phyloP scores from a whole-genome alignment of 768 basidiomycete species.

The Pholiota molesta region DNA sequence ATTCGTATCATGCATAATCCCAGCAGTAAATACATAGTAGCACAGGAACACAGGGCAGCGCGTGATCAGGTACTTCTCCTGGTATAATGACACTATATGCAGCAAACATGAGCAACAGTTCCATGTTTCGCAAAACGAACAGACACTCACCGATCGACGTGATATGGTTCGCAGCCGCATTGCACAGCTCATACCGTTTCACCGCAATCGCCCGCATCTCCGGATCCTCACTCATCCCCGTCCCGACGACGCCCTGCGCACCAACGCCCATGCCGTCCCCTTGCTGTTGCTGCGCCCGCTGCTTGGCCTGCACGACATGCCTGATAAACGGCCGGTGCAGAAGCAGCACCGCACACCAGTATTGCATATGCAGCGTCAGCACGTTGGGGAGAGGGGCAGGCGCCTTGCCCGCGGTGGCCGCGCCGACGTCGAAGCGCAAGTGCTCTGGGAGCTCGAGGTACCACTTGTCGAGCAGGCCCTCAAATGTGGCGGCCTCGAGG shows the following conservation, averaged over 20 bases:
- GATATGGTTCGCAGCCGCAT: slow-evolving; percentile 78
- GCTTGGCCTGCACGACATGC: slow-evolving; percentile 1
- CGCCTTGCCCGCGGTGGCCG: slow-evolving; percentile 14
- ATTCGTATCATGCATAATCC: slow-evolving; percentile 77
- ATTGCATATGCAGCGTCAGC: slow-evolving; percentile 81
- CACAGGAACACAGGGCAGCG: slow-evolving; percentile 70
- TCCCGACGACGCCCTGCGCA: slow-evolving; percentile 21
- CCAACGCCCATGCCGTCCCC: slow-evolving; percentile 40
- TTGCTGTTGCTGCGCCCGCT: slow-evolving; percentile 37
- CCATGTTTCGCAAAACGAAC: neutral
- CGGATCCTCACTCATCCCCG: slow-evolving; percentile 48
- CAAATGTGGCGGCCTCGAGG: slow-evolving; percentile 57
- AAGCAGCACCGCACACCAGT: slow-evolving; percentile 78
- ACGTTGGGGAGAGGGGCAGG: slow-evolving; percentile 57
- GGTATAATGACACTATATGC: slow-evolving; percentile 55
- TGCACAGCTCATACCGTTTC: slow-evolving; percentile 74
- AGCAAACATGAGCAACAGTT: slow-evolving; percentile 5
- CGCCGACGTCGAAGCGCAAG: slow-evolving; percentile 59
- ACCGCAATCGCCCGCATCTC: slow-evolving; percentile 58
- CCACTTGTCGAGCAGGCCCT: slow-evolving; percentile 73
- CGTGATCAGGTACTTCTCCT: slow-evolving; percentile 62
- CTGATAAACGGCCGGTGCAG: slow-evolving; percentile 69
- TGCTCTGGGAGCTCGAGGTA: slow-evolving; percentile 71
- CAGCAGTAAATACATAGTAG: slow-evolving; percentile 81
- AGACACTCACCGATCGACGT: slow-evolving; percentile 59